Base-by-base conservation (phyloP, 208 protist genomes). In the Crithidia thermophila region DNA sequence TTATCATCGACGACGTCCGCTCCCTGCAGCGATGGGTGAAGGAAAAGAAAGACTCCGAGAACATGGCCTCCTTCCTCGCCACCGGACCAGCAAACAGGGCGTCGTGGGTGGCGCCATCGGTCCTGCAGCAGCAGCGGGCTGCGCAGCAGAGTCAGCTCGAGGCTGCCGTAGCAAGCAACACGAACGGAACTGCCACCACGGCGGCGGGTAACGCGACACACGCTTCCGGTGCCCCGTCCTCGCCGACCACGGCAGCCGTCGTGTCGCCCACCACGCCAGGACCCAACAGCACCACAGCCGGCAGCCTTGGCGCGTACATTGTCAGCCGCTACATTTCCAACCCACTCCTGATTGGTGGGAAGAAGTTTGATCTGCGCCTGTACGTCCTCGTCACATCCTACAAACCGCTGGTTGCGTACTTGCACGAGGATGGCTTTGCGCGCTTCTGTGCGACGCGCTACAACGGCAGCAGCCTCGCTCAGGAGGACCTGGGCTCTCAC, bases 301-400 rank as follows among this genome's bases (percentile, higher is more conserved):
- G 51, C 28, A 36, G 21, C 40, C 55, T 82, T 1, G 84, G 84
- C n/a, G 64, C 72, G 25, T 98, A 96, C 78, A 90, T 99, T 33
- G 81, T 98, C 9, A 97, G 85, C 50, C 78, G 82, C 45, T 99
- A 99, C 84, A 97, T 99, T 58, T 79, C 85, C 18, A 91, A 98
- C 49, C 98, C 98, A 16, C 80, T 99, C 21, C 81, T 99, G 21
- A 97, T 99, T 60, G 95, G 93, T 8, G 96, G 96, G 1, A 92
- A 93, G 55, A 99, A 99, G 82, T 99, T 99, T 70, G 98, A 99
- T 70, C 80, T 99, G 58, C 93, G 98, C 8, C 79, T 99, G n/a
- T 99, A 99, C 82, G 91, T 98, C 10, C 87, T 99, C 10, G 97
- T 99, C 13, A 97, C 94, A 0, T 92, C 75, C 25, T 98, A 95